Evolutionary conservation across 1,284 basidiomycete species (phyloP).

Genomic region (Rhizoctonia solani): DNA sequence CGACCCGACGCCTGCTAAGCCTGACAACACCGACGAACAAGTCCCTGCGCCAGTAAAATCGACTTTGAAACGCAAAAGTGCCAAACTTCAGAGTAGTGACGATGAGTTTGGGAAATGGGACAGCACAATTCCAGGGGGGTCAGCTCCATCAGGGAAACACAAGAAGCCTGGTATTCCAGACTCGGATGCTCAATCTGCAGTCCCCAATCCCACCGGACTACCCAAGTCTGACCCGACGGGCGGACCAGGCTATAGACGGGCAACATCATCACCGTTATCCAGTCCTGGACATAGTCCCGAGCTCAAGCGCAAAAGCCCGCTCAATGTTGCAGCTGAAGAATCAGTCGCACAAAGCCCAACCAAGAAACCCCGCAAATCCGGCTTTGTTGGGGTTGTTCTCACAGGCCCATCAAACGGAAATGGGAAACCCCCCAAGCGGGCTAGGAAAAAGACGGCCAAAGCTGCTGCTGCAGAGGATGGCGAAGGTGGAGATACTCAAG

Average conservation of each 20-base stretch:
- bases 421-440: neutral
- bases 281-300: conserved; percentile 20
- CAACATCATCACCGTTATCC: conserved; percentile 22
- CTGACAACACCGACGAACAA: neutral
- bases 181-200: conserved; percentile 8
- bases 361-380: conserved; percentile 26
- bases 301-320: conserved; percentile 13
- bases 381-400: conserved; percentile 10
- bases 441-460: conserved; percentile 14
- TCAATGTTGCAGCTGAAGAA: neutral
- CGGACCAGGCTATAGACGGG: neutral
- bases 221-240: neutral
- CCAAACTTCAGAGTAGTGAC: conserved; percentile 3
- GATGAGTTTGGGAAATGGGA: conserved; percentile 28
- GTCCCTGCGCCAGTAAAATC: neutral
- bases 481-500: neutral
- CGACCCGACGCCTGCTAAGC: neutral
- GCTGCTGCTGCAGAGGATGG: neutral
- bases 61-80: neutral
- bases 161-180: neutral
- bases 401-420: neutral
- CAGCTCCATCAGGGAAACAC: conserved; percentile 3
- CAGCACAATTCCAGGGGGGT: conserved; percentile 2
- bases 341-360: neutral
- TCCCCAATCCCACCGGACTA: neutral